Evolutionary conservation across 306 rosid genomes (phyloP), one percentile per base, ranked within the genome.

Genomic region (Lupinus albus): DNA sequence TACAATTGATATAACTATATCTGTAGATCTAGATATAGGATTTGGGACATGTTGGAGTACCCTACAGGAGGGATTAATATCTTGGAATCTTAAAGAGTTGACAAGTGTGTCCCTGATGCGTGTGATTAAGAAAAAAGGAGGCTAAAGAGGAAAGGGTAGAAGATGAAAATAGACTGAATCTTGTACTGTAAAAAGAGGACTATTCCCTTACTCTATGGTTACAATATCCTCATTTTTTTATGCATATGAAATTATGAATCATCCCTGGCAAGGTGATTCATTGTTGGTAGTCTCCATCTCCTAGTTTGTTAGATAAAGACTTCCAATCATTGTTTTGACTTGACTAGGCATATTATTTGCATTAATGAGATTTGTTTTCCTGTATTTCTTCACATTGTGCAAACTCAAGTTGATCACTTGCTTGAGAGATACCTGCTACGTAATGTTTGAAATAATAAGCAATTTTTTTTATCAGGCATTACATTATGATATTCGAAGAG

Each of bases 401-500:
- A 64, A 57, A 35, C 38, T 70, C 33, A 36, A 60, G 50, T 71
- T 65, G 51, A 53, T 51, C 44, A 48, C 62, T 42, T 70, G 48
- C 51, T 73, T 55, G 30, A 47, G 78, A 72, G 64, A 76, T 47
- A 55, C 15, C 49, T 73, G 50, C 38, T 38, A 39, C 46, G 17
- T 46, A 49, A 61, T 44, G 47, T 28, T 9, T 45, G 72, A 44
- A 79, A 77, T 89, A 61, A 68, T 74, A 35, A 72, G 45, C 33
- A 71, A 14, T 77, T 55, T 44, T 73, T 71, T 57, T 69, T 35
- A 67, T 70, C 78, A 93, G 99, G 99, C 97, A 25, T 74, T 93
- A 5, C 99, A 93, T 79, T 93, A 90, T 62, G 99, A 93, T 84
- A 85, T 93, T 79, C 91, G 99, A 50, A 86, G 99, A 83, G 99